A percentile compares a stretch with the other conserved stretches of the same genome.
phyloP scores from a whole-genome alignment of 768 basidiomycete genomes.

The Multifurca ochricompacta region DNA sequence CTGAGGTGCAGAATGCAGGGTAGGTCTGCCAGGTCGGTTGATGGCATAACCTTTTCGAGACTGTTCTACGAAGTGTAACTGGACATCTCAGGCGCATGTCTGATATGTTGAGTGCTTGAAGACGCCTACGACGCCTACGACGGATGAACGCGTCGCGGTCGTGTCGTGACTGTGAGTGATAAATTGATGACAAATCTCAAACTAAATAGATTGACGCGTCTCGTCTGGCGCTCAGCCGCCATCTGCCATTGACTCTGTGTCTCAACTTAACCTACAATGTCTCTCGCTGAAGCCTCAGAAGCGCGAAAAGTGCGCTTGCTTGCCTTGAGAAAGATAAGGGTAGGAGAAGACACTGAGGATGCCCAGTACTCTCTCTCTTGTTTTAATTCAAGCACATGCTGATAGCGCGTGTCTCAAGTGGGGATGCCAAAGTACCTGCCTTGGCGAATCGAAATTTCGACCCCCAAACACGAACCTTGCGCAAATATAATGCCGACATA shows the following conservation, averaged over 20 bases:
- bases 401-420: constrained; percentile 1
- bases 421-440: constrained; percentile 34
- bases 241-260: neutral
- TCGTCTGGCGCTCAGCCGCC: neutral
- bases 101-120: neutral
- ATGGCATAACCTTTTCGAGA: constrained; percentile 13
- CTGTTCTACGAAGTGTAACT: constrained; percentile 25
- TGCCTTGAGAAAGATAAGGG: constrained; percentile 70
- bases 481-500: constrained; percentile 54
- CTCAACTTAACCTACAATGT: constrained; percentile 32
- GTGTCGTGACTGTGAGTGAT: neutral
- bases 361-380: constrained; percentile 34
- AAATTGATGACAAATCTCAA: constrained; percentile 15
- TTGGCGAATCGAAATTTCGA: constrained; percentile 82
- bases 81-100: constrained; percentile 30
- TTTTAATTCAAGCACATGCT: neutral
- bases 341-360: constrained; percentile 40
- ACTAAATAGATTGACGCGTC: neutral
- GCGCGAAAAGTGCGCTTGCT: constrained; percentile 71
- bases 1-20: constrained; percentile 8
- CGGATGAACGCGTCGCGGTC: neutral
- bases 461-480: constrained; percentile 72
- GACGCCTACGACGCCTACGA: neutral
- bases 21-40: neutral
- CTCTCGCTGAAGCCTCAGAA: constrained; percentile 72